Evolutionary conservation across 805 yeast genomes (phyloP).

Genomic region (Pichia gijzeniarum): DNA sequence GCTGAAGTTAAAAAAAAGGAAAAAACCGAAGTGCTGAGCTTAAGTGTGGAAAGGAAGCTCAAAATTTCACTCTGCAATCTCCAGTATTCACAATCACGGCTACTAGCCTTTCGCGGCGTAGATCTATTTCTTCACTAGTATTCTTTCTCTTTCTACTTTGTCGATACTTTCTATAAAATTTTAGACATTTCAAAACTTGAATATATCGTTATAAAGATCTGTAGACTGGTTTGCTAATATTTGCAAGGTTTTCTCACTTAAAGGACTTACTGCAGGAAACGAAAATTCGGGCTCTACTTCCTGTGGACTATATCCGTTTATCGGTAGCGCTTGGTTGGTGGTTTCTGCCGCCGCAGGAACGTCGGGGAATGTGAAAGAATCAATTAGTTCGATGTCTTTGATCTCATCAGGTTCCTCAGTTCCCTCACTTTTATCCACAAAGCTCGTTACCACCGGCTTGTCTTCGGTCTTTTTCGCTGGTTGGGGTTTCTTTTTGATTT

Average conservation of each 20-base stretch:
- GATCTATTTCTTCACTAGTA: background rate
- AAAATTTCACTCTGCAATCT: no score
- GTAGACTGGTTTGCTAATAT: background rate
- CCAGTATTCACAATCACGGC: no score
- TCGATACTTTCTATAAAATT: background rate
- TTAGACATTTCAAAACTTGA: background rate
- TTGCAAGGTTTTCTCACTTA: background rate
- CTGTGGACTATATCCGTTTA: background rate
- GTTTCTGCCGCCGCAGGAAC: conserved; percentile 6
- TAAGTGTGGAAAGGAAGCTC: no score
- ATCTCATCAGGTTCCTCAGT: background rate
- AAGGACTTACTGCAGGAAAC: background rate
- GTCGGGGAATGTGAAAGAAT: conserved; percentile 21
- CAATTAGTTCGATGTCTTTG: conserved; percentile 14
- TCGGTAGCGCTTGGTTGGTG: background rate
- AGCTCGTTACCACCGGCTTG: no score
- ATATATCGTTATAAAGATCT: background rate
- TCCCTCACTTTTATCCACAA: no score
- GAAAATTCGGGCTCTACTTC: background rate
- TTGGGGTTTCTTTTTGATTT: no score
- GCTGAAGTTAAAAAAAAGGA: background rate
- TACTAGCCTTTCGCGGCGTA: no score
- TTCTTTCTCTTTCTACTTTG: background rate
- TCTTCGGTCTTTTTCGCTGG: no score
- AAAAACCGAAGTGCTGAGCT: no score